Evolutionary conservation across 148 eudicot species (phyloP).

Genomic region (Bassia scoparia): DNA sequence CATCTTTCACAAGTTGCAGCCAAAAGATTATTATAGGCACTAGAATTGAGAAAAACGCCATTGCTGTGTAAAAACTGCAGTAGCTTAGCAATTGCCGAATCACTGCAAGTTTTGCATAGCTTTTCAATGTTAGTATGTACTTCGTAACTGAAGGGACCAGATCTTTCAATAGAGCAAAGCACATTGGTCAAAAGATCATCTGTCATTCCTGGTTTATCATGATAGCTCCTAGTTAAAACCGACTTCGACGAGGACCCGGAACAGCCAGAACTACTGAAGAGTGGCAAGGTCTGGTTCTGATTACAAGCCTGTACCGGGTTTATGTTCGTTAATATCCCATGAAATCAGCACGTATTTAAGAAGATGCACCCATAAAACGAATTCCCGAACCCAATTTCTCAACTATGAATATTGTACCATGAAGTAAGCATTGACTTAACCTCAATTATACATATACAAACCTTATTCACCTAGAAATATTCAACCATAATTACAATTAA

Average conservation of each 20-base stretch:
- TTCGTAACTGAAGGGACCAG: constrained; percentile 33
- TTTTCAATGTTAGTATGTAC: constrained; percentile 40
- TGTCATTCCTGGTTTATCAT: constrained; percentile 33
- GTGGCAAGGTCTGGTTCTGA: constrained; percentile 37
- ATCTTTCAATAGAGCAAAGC: constrained; percentile 32
- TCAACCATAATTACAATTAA: no score
- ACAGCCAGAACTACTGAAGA: constrained; percentile 26
- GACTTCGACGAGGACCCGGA: constrained; percentile 28
- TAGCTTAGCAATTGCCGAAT: constrained; percentile 40
- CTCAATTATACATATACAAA: no score
- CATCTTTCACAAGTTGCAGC: constrained; percentile 44
- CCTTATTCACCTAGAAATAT: no score
- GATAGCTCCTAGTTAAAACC: constrained; percentile 38
- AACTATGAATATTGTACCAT: no score
- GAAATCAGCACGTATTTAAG: no score
- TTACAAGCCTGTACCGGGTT: constrained; percentile 39
- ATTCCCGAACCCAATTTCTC: no score
- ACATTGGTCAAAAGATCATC: constrained; percentile 47
- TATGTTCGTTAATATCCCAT: no score
- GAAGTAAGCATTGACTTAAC: no score
- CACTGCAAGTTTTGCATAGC: constrained; percentile 42
- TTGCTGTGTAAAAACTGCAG: constrained; percentile 39
- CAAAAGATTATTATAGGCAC: constrained; percentile 61
- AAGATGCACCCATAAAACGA: no score
- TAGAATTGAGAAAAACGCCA: constrained; percentile 35